These are phyloP conservation scores for Beta corolliflora DNA, from an alignment of 179 eudicot species.

Conservation along the genomic window DNA sequence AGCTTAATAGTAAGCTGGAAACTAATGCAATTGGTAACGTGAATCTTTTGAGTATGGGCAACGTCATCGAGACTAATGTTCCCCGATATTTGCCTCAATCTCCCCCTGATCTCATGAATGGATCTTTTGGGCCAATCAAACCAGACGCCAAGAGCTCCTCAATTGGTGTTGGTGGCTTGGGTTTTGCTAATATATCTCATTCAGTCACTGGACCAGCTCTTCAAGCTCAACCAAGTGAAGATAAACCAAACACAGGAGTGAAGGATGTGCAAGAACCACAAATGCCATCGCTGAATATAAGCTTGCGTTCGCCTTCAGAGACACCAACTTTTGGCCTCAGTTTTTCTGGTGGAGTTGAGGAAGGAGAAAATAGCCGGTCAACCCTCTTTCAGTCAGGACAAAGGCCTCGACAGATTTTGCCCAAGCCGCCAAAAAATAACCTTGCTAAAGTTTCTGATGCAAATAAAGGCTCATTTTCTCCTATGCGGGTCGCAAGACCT, in stretches of 20 bases:
- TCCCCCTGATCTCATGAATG: conserved; percentile 37
- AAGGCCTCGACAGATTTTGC: conserved; percentile 79
- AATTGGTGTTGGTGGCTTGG: conserved; percentile 25
- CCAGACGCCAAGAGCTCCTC: conserved; percentile 31
- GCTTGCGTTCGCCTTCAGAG: conserved; percentile 55
- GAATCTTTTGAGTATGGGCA: conserved; percentile 39
- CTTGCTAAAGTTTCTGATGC: conserved; percentile 53
- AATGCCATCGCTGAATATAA: conserved; percentile 62
- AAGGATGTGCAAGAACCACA: conserved; percentile 49
- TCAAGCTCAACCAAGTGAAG: conserved; percentile 30
- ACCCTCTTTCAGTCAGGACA: conserved; percentile 52
- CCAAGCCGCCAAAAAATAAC: conserved; percentile 66
- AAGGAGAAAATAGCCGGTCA: conserved; percentile 46
- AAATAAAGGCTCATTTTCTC: conserved; percentile 51
- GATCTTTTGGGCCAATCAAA: conserved; percentile 33
- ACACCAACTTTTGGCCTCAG: conserved; percentile 35
- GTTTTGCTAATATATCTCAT: conserved; percentile 34
- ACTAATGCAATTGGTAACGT: conserved; percentile 30
- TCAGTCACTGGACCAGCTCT: conserved; percentile 29
- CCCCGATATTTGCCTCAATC: conserved; percentile 37
- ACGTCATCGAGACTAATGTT: conserved; percentile 29
- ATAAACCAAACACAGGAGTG: conserved; percentile 33
- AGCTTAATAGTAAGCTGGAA: conserved; percentile 31
- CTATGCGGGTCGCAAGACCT: conserved; percentile 83
- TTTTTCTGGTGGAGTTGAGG: conserved; percentile 45